These are phyloP conservation scores for Fulvia fulva DNA, from an alignment of 2,329 filamentous ascomycete genomes.

Conservation along the genomic window DNA sequence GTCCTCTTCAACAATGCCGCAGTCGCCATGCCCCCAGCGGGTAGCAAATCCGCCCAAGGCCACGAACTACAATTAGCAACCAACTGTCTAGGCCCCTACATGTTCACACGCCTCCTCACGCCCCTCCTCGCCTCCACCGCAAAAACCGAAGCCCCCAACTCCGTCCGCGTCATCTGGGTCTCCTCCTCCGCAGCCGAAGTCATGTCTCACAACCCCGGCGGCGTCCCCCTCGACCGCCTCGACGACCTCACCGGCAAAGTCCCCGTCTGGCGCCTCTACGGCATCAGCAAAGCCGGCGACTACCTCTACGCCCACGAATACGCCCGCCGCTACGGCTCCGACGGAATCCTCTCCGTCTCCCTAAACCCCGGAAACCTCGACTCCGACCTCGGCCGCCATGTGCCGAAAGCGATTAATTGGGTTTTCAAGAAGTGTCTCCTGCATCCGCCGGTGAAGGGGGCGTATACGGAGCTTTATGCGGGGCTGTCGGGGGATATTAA, in stretches of 20 bases:
- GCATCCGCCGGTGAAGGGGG: neutral
- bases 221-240: constrained; percentile 6
- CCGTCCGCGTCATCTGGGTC: constrained; percentile 32
- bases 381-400: neutral
- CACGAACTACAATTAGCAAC: constrained; percentile 35
- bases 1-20: constrained; percentile 10
- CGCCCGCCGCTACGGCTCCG: neutral
- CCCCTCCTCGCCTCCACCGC: constrained; percentile 26
- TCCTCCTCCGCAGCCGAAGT: constrained; percentile 25
- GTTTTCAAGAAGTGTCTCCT: neutral
- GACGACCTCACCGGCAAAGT: neutral
- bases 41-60: constrained; percentile 31
- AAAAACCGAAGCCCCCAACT: constrained; percentile 23
- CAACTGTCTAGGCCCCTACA: constrained; percentile 33
- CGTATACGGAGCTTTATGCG: constrained; percentile 2
- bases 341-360: neutral
- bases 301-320: neutral
- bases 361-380: neutral
- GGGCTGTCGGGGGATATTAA: neutral
- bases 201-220: neutral
- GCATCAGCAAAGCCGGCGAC: constrained; percentile 1
- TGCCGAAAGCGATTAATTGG: neutral
- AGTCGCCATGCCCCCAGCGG: constrained; percentile 32
- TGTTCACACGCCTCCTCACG: constrained; percentile 28
- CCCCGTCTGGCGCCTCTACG: neutral